Base-by-base conservation (phyloP, 179 eudicot species). In the Camellia oleifera region DNA sequence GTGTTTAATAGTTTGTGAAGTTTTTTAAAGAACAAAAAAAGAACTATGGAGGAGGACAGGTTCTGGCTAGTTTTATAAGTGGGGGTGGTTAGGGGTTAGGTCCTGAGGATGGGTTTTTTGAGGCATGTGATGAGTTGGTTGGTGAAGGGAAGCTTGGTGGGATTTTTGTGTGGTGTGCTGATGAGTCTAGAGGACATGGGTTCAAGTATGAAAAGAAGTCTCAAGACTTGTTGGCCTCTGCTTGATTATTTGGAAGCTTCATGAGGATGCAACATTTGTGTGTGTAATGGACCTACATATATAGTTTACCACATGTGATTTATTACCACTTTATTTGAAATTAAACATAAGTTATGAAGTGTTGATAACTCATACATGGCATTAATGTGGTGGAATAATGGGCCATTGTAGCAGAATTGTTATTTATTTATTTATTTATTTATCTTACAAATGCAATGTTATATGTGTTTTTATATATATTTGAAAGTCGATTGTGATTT, bases 121-220 rank as follows among this genome's bases (percentile, higher is more conserved):
- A 32, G 14, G 92, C 89, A 4, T 88, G 89, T 67, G 48, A 65
- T 40, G 82, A 63, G 78, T 81, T 89, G 0, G 83, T 84, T 83
- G 20, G 77, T 46, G 79, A 81, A 78, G 44, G 80, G 2, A 82
- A 88, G 53, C 86, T 89, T 73, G 79, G 73, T 74, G 91, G 91
- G 53, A 90, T 90, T 7, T 88, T 88, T 67, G 88, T 88, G 57
- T 90, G 92, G 92, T 86, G 86, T 80, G 92, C 92, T 72, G 92
- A 88, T 83, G 88, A 86, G 2, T 90, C 91, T 17, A 80, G 79
- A 85, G 69, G 26, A 26, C 72, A 61, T 44, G 88, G 87, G 12
- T 90, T 88, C 53, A 77, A 75, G 23, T 82, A 85, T 66, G 92
- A 90, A 80, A 86, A 79, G 52, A 54, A 67, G 54, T 73, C 89